Evolutionary conservation across 345 rosid species (phyloP), one percentile per base, ranked within the genome.

Genomic region (Laguncularia racemosa): DNA sequence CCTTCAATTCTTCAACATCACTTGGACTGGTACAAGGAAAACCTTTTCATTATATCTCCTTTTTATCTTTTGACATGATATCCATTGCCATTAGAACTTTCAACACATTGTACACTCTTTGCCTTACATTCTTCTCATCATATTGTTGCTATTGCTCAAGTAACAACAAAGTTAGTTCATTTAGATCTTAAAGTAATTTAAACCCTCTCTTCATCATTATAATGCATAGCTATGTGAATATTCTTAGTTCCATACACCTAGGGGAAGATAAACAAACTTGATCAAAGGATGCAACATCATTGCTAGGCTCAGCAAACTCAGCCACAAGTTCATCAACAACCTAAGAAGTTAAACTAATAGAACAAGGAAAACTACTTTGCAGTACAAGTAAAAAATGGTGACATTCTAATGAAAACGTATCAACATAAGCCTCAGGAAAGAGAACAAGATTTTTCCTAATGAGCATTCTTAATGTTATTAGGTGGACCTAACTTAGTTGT

Each of bases 11-110:
- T 71, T 95, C 91, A 59, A 95, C 76, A 78, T 95, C 99, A 65
- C 80, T 83, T 59, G 85, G 77, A 69, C 96, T 95, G 40, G 97
- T 84, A 21, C 89, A 88, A 57, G 97, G 99, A 64, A 95, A 89
- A 73, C 99, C 99, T 75, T 78, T 88, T 97, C 99, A 95, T 44
- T 84, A 96, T 69, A 95, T 95, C 68, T 90, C 97, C 44, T 95
- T 95, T 69, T 95, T 90, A 79, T 90, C 95, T 68, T 95, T 95
- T 11, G 99, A 88, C 64, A 95, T 84, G 48, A 95, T 95, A 80
- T 95, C 97, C 88, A 95, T 84, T 13, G 99, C 99, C 99, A 90
- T 95, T 57, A 95, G 95, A 38, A 95, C 99, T 70, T 95, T 95
- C 52, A 95, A 72, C 18, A 97, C 99, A 80, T 95, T 97, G 69